Evolutionary conservation across 345 rosid species (phyloP), one percentile per base, ranked within the genome.

Genomic region (Dipteronia dyeriana): DNA sequence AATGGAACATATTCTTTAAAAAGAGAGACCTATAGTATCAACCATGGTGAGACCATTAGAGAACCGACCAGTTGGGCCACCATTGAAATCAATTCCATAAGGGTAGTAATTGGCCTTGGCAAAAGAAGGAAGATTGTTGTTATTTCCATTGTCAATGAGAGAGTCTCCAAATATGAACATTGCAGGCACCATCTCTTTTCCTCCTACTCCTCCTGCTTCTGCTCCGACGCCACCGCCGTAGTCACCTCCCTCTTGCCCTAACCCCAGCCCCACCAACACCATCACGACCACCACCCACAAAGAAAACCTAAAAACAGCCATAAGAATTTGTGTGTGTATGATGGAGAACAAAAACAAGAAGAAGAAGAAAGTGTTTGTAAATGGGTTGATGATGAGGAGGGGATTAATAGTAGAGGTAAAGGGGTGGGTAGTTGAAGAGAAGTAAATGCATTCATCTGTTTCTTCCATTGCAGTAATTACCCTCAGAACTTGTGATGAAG

Each of bases 31-130:
- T 63, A 96, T 94, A 70, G 84, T 90, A 72, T 96, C 99, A 62
- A 92, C 97, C 94, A 96, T 94, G 78, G 99, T 96, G 82, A 86
- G 87, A 16, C 99, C 99, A 78, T 96, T 96, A 76, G 91, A 92
- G 85, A 96, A 96, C n/a, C 99, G 97, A 60, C 99, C 99, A 17
- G 98, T 92, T 2, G 99, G 96, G 23, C 99, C 98, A 1, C 93
- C 95, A 64, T 83, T 90, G 85, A 96, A 96, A 81, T 96, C 99
- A 45, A 96, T 96, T 34, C 99, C 99, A 60, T 96, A 96, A 70
- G 98, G 99, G 41, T 83, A 90, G 79, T 95, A 95, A 78, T 95
- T 95, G 51, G 99, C 99, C 85, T 91, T 96, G 62, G 99, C 98
- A 17, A 95, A 71, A 17, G 98, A 91, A 76, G 98, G 81, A 29